These are phyloP conservation scores for Basipetospora chlamydospora DNA, from an alignment of 2,329 filamentous ascomycete species.

Conservation along the genomic window DNA sequence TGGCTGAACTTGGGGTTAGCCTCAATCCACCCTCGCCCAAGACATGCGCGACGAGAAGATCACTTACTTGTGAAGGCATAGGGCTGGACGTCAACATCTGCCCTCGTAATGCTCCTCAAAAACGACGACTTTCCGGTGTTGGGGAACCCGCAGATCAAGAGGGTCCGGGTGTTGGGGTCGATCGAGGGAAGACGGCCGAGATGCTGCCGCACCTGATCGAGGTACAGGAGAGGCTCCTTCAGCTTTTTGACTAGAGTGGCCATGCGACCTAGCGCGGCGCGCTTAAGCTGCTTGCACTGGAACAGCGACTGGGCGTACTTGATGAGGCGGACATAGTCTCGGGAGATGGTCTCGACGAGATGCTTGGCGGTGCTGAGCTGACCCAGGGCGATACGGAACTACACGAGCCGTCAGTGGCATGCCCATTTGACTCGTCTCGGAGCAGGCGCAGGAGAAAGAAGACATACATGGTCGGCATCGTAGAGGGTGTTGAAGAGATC, in stretches of 20 bases:
- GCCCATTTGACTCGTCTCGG: background rate
- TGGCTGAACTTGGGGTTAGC: too few species aligned
- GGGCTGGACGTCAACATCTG: slow-evolving; percentile 92
- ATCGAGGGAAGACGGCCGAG: slow-evolving; percentile 95
- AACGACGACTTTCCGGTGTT: slow-evolving; percentile 98
- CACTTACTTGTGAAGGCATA: slow-evolving; percentile 75
- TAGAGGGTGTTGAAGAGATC: slow-evolving; percentile 86
- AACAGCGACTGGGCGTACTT: slow-evolving; percentile 88
- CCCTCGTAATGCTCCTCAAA: slow-evolving; percentile 77
- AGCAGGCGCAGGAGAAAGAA: background rate
- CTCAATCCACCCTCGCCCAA: too few species aligned
- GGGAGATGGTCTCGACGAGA: slow-evolving; percentile 85
- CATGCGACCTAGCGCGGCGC: slow-evolving; percentile 92
- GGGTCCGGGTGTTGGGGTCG: slow-evolving; percentile 90
- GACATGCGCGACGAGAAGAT: too few species aligned
- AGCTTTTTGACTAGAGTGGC: slow-evolving; percentile 89
- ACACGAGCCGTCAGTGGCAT: background rate
- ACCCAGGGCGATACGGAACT: slow-evolving; percentile 85
- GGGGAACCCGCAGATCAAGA: slow-evolving; percentile 93
- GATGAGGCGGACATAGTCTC: slow-evolving; percentile 90
- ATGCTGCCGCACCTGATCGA: slow-evolving; percentile 87
- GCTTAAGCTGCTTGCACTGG: slow-evolving; percentile 98
- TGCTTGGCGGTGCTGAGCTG: slow-evolving; percentile 94
- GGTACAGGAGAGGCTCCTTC: slow-evolving; percentile 86
- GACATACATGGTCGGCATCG: slow-evolving; percentile 65